Evolutionary conservation across 2,329 filamentous ascomycete species (phyloP).

Genomic region (Stemphylium vesicarium): DNA sequence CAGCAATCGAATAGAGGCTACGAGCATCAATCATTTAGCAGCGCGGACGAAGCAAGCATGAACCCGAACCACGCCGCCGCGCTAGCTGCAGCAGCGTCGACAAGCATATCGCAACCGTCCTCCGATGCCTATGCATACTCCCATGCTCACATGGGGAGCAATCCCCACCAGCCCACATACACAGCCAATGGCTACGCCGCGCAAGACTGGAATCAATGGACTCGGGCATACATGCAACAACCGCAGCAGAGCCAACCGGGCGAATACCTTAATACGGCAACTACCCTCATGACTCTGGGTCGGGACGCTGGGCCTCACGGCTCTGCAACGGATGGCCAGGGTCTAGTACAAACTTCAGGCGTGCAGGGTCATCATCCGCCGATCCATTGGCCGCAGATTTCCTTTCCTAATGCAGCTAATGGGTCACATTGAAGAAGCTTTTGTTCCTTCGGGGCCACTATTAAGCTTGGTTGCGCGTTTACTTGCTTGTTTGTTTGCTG

Average conservation of each 20-base stretch:
- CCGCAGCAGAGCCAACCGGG: conserved; percentile 27
- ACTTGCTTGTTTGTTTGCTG: no score
- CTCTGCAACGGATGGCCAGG: conserved; percentile 25
- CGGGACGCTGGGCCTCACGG: conserved; percentile 33
- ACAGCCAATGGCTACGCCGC: conserved; percentile 24
- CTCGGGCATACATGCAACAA: conserved; percentile 40
- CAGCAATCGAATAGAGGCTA: conserved; percentile 31
- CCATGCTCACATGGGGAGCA: conserved; percentile 28
- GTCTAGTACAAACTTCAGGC: conserved; percentile 28
- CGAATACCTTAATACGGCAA: conserved; percentile 49
- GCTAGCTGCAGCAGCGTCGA: conserved; percentile 35
- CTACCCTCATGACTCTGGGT: conserved; percentile 48
- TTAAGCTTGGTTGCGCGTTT: no score
- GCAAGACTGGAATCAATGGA: conserved; percentile 43
- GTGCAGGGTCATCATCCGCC: conserved; percentile 27
- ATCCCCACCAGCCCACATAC: conserved; percentile 28
- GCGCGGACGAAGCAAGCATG: conserved; percentile 35
- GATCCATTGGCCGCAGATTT: conserved; percentile 42
- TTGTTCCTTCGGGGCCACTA: no score
- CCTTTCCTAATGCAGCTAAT: conserved; percentile 32
- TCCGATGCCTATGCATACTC: conserved; percentile 34
- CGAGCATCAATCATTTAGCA: conserved; percentile 37
- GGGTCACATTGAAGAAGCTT: neutral
- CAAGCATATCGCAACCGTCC: conserved; percentile 26
- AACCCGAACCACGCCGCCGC: conserved; percentile 39